Conservation (phyloP, 352 stramenopile species). For the Aphanomyces cochlioides region DNA sequence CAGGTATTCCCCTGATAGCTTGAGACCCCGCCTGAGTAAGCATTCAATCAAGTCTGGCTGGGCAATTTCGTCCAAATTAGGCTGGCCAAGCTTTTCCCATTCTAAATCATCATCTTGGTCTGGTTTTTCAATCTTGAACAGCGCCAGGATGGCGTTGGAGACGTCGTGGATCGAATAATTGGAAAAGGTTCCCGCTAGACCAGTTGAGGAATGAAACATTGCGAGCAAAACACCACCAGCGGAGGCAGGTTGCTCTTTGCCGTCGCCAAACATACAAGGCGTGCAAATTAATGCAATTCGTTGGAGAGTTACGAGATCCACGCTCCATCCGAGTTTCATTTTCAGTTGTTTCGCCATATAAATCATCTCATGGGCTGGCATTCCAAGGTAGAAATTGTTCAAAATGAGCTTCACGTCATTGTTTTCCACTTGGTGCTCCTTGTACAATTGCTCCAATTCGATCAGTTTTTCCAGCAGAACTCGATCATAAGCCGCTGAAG, state of each 20-base stretch:
- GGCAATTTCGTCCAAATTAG: background rate
- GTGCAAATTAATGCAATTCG: conserved; percentile 25
- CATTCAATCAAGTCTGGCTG: conserved; percentile 19
- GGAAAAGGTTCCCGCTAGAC: background rate
- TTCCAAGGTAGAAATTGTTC: conserved; percentile 5
- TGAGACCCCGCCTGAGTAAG: conserved; percentile 11
- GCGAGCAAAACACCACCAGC: conserved; percentile 18
- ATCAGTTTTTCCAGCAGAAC: conserved; percentile 12
- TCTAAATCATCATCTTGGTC: conserved; percentile 21
- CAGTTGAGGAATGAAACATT: conserved; percentile 1
- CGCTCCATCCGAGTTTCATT: background rate
- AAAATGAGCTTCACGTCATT: conserved; percentile 17
- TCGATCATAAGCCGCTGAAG: background rate
- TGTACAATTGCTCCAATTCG: conserved; percentile 20
- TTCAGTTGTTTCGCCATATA: conserved; percentile 17
- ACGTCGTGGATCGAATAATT: conserved; percentile 22
- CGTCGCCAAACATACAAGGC: conserved; percentile 17
- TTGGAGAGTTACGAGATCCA: conserved; percentile 4
- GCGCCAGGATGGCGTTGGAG: conserved; percentile 11
- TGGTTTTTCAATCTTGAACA: conserved; percentile 21
- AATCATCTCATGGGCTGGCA: conserved; percentile 14
- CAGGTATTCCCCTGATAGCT: conserved; percentile 7
- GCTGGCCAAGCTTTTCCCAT: conserved; percentile 26
- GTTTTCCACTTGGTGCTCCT: conserved; percentile 16
- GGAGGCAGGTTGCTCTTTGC: background rate